A percentile compares a stretch with the other conserved stretches of the same genome.
Conservation (phyloP, 78 protist genomes). For the Dictyostelium brefeldianum region DNA sequence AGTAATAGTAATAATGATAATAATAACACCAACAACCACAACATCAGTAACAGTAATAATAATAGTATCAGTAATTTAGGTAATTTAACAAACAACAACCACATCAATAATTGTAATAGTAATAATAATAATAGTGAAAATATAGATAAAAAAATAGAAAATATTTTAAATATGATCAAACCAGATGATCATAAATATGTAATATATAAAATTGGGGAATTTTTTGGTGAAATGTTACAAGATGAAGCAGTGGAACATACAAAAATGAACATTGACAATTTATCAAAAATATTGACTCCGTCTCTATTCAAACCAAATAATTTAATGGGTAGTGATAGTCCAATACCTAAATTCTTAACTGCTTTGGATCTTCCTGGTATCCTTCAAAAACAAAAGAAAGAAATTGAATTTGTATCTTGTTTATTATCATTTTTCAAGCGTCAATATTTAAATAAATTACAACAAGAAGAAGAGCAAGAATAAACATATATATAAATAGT, state of each 20-base stretch:
- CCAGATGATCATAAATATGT: slow-evolving; percentile 12
- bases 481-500: background rate
- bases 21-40: background rate
- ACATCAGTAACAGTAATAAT: background rate
- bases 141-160: background rate
- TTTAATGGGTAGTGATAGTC: background rate
- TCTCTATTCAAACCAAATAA: slow-evolving; percentile 26
- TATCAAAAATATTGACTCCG: slow-evolving; percentile 63
- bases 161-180: slow-evolving; percentile 4
- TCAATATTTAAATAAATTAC: background rate
- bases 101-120: background rate
- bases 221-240: slow-evolving; percentile 49
- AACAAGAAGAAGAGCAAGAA: background rate
- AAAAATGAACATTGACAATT: slow-evolving; percentile 45
- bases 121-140: background rate
- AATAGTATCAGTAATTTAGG: background rate
- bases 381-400: background rate
- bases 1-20: background rate
- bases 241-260: background rate
- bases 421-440: background rate
- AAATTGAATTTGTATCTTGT: slow-evolving; percentile 13
- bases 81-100: background rate
- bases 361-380: background rate
- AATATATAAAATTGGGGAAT: slow-evolving; percentile 31
- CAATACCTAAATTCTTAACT: slow-evolving; percentile 2